Evolutionary conservation across 2,329 filamentous ascomycete species (phyloP).

Genomic region (Incumbomyces lentus): DNA sequence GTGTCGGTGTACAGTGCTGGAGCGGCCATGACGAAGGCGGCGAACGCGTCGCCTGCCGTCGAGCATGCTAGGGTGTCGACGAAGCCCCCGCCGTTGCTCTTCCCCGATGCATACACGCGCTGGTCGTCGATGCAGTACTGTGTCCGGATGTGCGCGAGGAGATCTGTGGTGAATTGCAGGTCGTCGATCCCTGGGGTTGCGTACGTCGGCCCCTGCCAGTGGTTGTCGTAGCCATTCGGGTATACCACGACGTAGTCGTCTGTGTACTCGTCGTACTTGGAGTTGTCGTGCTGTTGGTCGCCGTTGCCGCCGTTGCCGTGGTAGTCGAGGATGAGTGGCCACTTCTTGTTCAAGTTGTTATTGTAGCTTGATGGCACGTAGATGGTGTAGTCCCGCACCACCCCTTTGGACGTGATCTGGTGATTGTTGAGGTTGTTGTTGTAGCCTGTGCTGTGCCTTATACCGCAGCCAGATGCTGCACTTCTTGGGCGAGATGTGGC

Average conservation of each 20-base stretch:
- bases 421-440: not conserved
- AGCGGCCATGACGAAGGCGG: constrained; percentile 35
- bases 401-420: not conserved
- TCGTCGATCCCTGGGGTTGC: constrained; percentile 30
- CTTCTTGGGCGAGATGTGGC: no score
- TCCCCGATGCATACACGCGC: constrained; percentile 39
- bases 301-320: not conserved
- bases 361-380: not conserved
- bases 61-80: constrained; percentile 40
- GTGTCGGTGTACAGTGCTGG: constrained; percentile 33
- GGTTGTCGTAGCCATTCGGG: not conserved
- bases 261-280: not conserved
- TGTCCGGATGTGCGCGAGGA: constrained; percentile 30
- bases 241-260: not conserved
- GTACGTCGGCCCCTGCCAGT: constrained; percentile 35
- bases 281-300: constrained; percentile 4
- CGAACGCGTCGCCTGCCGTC: constrained; percentile 32
- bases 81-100: constrained; percentile 47
- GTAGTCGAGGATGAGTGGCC: constrained; percentile 4
- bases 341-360: not conserved
- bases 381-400: not conserved
- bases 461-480: constrained; percentile 1
- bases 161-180: constrained; percentile 35
- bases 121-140: constrained; percentile 37
- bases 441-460: not conserved